Evolutionary conservation across 768 basidiomycete genomes (phyloP), one percentile per base, ranked within the genome.

Genomic region (Pulveroboletus frians): DNA sequence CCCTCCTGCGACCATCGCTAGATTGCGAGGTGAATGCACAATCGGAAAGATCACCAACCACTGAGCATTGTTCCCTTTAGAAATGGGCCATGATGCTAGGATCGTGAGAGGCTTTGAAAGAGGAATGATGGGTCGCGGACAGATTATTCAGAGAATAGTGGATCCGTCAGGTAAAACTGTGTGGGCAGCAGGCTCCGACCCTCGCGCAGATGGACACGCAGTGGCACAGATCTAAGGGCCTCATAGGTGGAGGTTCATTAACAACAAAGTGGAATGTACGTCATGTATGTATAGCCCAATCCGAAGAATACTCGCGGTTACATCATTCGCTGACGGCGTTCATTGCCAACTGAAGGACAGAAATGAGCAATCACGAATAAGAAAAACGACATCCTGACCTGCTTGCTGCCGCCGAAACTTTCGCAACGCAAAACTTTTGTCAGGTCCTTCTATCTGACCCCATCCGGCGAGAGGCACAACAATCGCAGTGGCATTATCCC

Each of bases 111-210:
- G 88, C 2, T 83, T 82, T 61, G 66, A 63, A 35, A 75, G 88
- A 46, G 72, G 69, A 3, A 74, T 83, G 74, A 74, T 93, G 71
- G 91, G 92, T 20, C 79, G 90, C 2, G 91, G 92, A 5, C 91
- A 97, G 71, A 72, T 97, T 48, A 96, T 98, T 55, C 92, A 95
- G 69, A 85, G 79, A 65, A 66, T 89, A 17, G 70, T 76, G 7
- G 78, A 85, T 62, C 70, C 69, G 40, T 80, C 81, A 26, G 88
- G 90, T 13, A 73, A 69, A 64, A 71, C 77, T n/a, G 86, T 94
- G 5, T 98, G 96, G 96, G 93, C 89, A 1, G 95, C 90, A 20
- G 95, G 94, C 6, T 92, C 88, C 4, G 96, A 99, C 66, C 80
- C 79, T 49, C 80, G 93, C 31, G 88, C 79, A 15, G 93, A 95